These are phyloP conservation scores for Apophysomyces sp. DNA, from an alignment of 371 early-diverging fungal species.

Conservation along the genomic window DNA sequence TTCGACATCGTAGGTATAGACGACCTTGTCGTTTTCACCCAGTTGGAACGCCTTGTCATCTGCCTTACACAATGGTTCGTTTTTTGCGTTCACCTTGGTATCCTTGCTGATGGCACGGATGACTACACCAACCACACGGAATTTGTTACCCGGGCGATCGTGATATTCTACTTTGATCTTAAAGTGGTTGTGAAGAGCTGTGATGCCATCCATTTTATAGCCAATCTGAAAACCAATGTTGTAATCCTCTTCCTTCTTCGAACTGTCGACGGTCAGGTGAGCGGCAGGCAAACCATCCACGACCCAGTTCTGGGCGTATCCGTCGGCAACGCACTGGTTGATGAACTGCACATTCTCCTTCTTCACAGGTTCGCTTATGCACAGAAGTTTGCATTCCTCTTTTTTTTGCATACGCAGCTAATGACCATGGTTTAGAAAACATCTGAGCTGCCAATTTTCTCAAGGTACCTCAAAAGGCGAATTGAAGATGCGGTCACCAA, in stretches of 20 bases:
- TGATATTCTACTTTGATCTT: conserved; percentile 86
- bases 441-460: neutral
- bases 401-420: conserved; percentile 32
- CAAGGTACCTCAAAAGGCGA: conserved; percentile 72
- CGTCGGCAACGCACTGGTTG: conserved; percentile 76
- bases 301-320: conserved; percentile 74
- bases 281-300: conserved; percentile 92
- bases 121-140: conserved; percentile 89
- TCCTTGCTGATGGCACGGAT: conserved; percentile 62
- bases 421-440: neutral
- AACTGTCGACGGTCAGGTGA: conserved; percentile 23
- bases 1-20: conserved; percentile 80
- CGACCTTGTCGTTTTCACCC: conserved; percentile 37
- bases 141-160: conserved; percentile 52
- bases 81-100: conserved; percentile 24
- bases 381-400: conserved; percentile 62
- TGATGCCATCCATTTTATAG: conserved; percentile 2
- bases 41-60: conserved; percentile 3
- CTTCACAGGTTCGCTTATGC: conserved; percentile 52
- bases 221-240: conserved; percentile 78
- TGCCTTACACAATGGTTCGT: conserved; percentile 1
- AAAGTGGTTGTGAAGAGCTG: conserved; percentile 85
- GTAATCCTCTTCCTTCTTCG: conserved; percentile 49
- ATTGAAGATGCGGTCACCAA: conserved; percentile 90
- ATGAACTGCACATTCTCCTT: conserved; percentile 78